Conservation (phyloP, 768 basidiomycete species). For the Mycena indigotica region DNA sequence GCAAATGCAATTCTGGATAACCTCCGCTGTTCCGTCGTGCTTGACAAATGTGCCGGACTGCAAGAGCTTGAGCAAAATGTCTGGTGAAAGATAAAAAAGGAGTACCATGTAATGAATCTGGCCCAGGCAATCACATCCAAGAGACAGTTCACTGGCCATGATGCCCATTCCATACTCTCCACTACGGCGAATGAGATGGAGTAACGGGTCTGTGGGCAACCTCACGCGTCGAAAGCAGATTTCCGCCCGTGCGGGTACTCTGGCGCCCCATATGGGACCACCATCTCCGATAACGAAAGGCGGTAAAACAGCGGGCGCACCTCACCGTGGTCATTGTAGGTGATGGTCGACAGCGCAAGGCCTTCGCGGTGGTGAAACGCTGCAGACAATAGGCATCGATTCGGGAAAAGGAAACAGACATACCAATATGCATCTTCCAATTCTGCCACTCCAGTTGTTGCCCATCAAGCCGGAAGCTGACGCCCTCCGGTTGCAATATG, state of each 20-base stretch:
- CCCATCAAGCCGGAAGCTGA: constrained; percentile 83
- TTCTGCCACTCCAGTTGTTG: constrained; percentile 90
- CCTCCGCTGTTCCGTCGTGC: constrained; percentile 68
- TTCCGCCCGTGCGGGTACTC: constrained; percentile 88
- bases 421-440: constrained; percentile 92
- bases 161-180: constrained; percentile 95
- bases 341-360: constrained; percentile 79
- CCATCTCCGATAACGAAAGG: constrained; percentile 86
- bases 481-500: constrained; percentile 86
- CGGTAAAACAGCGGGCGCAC: constrained; percentile 88
- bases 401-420: constrained; percentile 25
- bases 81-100: neutral
- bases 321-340: constrained; percentile 82
- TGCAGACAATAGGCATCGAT: neutral
- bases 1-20: constrained; percentile 86
- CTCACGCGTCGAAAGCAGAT: constrained; percentile 83
- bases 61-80: constrained; percentile 9
- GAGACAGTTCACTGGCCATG: constrained; percentile 85
- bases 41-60: constrained; percentile 74
- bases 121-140: constrained; percentile 89
- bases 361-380: constrained; percentile 85
- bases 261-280: constrained; percentile 85
- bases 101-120: constrained; percentile 81
- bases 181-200: constrained; percentile 32
- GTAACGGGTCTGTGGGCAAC: neutral